Evolutionary conservation across 164 flowering plant species (phyloP).

Genomic region (Aristolochia contorta): DNA sequence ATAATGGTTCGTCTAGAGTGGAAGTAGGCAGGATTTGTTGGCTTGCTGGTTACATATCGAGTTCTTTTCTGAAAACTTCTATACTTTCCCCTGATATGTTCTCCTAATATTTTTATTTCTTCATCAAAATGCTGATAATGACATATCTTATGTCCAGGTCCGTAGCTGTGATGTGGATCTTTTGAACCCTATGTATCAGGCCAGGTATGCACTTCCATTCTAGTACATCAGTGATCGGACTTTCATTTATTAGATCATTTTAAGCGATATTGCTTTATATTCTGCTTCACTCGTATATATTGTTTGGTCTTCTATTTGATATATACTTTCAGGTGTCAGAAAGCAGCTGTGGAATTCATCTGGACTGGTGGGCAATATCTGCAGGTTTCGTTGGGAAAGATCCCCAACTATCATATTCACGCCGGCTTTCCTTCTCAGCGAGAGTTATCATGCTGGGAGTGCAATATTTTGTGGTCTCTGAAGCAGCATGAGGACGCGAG

Average conservation of each 20-base stretch:
- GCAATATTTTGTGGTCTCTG: conserved; percentile 55
- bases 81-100: background rate
- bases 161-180: conserved; percentile 48
- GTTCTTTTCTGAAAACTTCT: background rate
- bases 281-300: too few relatives aligned
- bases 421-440: conserved; percentile 28
- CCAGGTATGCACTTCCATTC: conserved; percentile 36
- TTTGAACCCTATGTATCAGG: conserved; percentile 79
- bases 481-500: conserved; percentile 28
- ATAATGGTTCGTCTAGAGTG: too few relatives aligned
- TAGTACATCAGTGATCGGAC: too few relatives aligned
- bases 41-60: too few relatives aligned
- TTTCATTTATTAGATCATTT: too few relatives aligned
- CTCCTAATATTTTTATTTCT: too few relatives aligned
- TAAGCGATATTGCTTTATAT: too few relatives aligned
- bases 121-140: too few relatives aligned
- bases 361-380: conserved; percentile 81
- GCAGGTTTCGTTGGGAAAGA: conserved; percentile 14
- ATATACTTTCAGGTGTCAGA: conserved; percentile 35
- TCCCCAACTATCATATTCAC: conserved; percentile 17
- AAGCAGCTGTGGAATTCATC: conserved; percentile 69
- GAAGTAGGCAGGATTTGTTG: too few relatives aligned
- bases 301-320: background rate
- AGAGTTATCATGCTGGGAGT: conserved; percentile 53
- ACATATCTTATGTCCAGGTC: conserved; percentile 35